Conservation (phyloP, 139 green algal species). For the Chlorella vulgaris region DNA sequence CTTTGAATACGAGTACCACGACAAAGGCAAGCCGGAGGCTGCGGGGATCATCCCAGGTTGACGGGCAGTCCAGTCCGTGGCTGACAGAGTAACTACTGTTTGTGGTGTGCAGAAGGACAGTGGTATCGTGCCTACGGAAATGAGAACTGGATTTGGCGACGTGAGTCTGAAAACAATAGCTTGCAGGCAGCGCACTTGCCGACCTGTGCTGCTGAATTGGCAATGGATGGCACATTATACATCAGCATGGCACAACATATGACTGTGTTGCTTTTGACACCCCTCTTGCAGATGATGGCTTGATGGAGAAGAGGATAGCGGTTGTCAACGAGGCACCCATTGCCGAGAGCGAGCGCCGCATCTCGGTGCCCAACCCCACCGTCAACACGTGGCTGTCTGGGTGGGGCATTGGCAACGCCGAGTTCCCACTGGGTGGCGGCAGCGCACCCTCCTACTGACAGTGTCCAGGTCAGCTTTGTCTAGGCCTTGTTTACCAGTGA, state of each 20-base stretch:
- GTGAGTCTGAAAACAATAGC: conserved; percentile 45
- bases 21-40: no score
- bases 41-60: no score
- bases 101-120: conserved; percentile 41
- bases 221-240: background rate
- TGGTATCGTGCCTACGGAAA: conserved; percentile 68
- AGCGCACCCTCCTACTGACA: no score
- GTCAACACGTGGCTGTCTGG: conserved; percentile 43
- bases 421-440: no score
- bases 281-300: conserved; percentile 2
- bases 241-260: no score
- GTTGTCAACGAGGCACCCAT: conserved; percentile 55
- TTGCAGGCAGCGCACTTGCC: no score
- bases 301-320: conserved; percentile 54
- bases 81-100: no score
- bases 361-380: conserved; percentile 19
- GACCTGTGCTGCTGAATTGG: background rate
- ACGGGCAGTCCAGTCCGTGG: no score
- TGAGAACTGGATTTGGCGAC: conserved; percentile 65
- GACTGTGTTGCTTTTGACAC: background rate
- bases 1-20: conserved; percentile 45
- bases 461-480: no score
- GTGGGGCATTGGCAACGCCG: no score
- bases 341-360: conserved; percentile 24
- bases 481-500: no score